Conservation (phyloP, 257 asterid species). For the Gentiana dahurica region DNA sequence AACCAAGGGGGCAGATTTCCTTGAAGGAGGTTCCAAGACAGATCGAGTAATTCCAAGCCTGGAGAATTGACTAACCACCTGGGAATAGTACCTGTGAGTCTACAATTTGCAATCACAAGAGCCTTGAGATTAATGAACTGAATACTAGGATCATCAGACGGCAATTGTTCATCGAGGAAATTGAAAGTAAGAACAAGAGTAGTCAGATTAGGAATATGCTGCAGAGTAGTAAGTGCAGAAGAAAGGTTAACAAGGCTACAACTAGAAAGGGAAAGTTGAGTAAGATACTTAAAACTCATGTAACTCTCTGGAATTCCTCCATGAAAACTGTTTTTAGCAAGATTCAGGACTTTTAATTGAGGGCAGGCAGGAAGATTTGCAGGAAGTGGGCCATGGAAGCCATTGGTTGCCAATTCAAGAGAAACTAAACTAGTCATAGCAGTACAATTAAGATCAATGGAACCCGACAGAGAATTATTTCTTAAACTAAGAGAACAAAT, state of each 20-base stretch:
- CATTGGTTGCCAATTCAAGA: conserved; percentile 59
- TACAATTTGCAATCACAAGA: conserved; percentile 59
- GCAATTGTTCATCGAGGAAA: conserved; percentile 44
- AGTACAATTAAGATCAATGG: conserved; percentile 52
- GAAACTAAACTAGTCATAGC: conserved; percentile 63
- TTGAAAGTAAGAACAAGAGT: conserved; percentile 56
- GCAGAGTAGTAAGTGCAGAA: conserved; percentile 42
- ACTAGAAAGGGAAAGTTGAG: conserved; percentile 58
- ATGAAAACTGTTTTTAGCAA: conserved; percentile 40
- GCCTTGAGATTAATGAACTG: conserved; percentile 42
- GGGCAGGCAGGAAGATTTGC: conserved; percentile 46
- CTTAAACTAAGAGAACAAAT: conserved; percentile 43
- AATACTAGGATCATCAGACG: conserved; percentile 31
- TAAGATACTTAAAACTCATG: conserved; percentile 45
- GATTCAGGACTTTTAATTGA: conserved; percentile 35
- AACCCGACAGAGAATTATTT: conserved; percentile 52
- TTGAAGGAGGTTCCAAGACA: conserved; percentile 57
- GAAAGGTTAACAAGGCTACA: conserved; percentile 45
- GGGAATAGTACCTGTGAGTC: conserved; percentile 62
- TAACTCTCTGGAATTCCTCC: conserved; percentile 70
- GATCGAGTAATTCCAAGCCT: conserved; percentile 51
- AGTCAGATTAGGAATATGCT: conserved; percentile 53
- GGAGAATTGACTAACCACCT: conserved; percentile 47
- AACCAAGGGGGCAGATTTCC: conserved; percentile 70
- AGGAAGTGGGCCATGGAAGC: conserved; percentile 49